Conservation (phyloP, 768 basidiomycete genomes). For the Tricholoma saponaceum region DNA sequence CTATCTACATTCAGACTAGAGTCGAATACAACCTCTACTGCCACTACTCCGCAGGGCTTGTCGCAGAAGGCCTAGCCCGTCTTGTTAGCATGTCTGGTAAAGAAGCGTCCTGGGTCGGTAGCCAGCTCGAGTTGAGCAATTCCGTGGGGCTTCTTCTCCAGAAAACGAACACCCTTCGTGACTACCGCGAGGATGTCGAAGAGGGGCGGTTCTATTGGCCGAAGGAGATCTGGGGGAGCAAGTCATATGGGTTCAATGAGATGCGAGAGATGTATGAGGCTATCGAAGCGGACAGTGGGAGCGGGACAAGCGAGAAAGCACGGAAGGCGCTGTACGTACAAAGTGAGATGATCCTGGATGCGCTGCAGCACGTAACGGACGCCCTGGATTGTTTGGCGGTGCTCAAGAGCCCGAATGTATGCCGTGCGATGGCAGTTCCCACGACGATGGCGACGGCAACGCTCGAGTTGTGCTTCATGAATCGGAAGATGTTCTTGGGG, state of each 20-base stretch:
- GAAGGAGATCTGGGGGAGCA: constrained; percentile 78
- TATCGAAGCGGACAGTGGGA: constrained; percentile 39
- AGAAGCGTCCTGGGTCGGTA: constrained; percentile 67
- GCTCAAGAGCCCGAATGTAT: constrained; percentile 88
- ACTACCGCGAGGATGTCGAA: constrained; percentile 88
- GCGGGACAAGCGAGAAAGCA: constrained; percentile 15
- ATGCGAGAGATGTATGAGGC: constrained; percentile 57
- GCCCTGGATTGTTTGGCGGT: constrained; percentile 86
- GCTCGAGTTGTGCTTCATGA: constrained; percentile 90
- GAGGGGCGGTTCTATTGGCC: constrained; percentile 93
- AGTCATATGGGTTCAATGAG: constrained; percentile 62
- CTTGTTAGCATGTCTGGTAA: constrained; percentile 84
- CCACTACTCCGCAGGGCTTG: constrained; percentile 96
- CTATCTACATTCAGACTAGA: constrained; percentile 68
- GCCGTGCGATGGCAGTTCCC: constrained; percentile 93
- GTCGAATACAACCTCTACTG: constrained; percentile 96
- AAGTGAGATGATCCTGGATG: constrained; percentile 87
- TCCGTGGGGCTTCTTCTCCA: constrained; percentile 95
- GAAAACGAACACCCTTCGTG: constrained; percentile 97
- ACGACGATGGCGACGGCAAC: constrained; percentile 96
- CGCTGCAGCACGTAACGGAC: constrained; percentile 81
- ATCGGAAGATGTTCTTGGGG: constrained; percentile 74
- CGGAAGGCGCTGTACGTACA: constrained; percentile 76
- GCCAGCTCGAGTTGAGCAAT: constrained; percentile 86
- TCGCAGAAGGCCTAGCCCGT: constrained; percentile 91